These are phyloP conservation scores for Aspergillus taichungensis DNA, from an alignment of 495 filamentous ascomycete species.

Conservation along the genomic window DNA sequence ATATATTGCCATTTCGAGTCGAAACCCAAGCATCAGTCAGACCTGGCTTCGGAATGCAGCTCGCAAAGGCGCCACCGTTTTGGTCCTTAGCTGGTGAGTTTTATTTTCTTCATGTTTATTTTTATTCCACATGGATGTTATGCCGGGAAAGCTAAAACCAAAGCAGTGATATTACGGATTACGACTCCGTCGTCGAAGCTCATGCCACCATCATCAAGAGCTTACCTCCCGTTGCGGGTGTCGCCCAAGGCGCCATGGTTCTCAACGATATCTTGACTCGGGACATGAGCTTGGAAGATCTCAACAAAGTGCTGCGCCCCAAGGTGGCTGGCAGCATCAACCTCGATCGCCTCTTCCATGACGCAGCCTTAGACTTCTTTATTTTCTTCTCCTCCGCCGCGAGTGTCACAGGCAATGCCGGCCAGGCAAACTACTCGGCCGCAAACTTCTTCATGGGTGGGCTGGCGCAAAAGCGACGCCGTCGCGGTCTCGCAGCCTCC, in stretches of 20 bases:
- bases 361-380: constrained; percentile 43
- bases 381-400: constrained; percentile 47
- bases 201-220: not conserved
- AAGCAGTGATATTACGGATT: not conserved
- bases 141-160: not conserved
- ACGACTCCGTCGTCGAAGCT: not conserved
- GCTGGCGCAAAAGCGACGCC: not conserved
- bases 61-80: not conserved
- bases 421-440: constrained; percentile 51
- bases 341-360: not conserved
- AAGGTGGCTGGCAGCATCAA: constrained; percentile 8
- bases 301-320: constrained; percentile 3
- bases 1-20: constrained; percentile 37
- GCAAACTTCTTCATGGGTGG: constrained; percentile 12
- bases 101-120: too few relatives aligned
- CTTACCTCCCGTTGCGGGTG: constrained; percentile 6
- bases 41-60: constrained; percentile 22
- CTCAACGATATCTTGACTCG: constrained; percentile 7
- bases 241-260: constrained; percentile 14
- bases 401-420: constrained; percentile 43
- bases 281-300: not conserved
- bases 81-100: not conserved
- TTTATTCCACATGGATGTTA: not conserved
- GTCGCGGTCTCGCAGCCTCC: not conserved
- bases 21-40: constrained; percentile 36